A percentile compares a stretch with the other conserved stretches of the same genome.
Conservation (phyloP, 257 asterid species). For the Eustoma russellianum region DNA sequence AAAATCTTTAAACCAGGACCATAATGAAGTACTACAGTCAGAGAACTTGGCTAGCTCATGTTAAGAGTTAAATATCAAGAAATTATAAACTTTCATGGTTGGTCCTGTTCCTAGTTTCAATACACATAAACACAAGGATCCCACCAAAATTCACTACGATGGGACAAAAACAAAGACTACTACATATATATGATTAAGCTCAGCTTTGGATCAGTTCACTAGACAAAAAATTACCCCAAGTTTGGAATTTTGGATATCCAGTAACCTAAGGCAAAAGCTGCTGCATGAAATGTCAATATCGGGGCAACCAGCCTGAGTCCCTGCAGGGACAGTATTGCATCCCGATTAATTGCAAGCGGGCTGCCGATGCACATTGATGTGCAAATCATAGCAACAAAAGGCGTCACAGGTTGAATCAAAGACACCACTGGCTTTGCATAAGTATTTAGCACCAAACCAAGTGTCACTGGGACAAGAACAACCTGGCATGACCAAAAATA, state of each 20-base stretch:
- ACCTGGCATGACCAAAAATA: slow-evolving; percentile 36
- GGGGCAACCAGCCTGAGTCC: slow-evolving; percentile 80
- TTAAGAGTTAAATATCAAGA: too few relatives aligned
- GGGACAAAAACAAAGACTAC: too few relatives aligned
- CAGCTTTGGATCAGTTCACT: too few relatives aligned
- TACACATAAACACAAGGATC: too few relatives aligned
- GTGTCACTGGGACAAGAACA: slow-evolving; percentile 78
- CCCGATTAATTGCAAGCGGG: slow-evolving; percentile 86
- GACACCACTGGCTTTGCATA: slow-evolving; percentile 84
- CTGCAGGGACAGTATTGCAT: slow-evolving; percentile 73
- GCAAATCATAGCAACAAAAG: slow-evolving; percentile 87
- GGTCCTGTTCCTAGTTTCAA: too few relatives aligned
- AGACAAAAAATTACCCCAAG: slow-evolving; percentile 40
- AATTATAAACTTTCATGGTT: too few relatives aligned
- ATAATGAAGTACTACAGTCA: too few relatives aligned
- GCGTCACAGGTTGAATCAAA: slow-evolving; percentile 84
- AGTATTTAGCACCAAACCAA: slow-evolving; percentile 74
- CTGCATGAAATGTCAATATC: slow-evolving; percentile 66
- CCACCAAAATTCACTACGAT: too few relatives aligned
- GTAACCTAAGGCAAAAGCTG: slow-evolving; percentile 81
- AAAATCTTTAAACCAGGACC: too few relatives aligned
- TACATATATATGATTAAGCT: too few relatives aligned
- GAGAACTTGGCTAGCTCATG: too few relatives aligned
- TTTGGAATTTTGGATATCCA: slow-evolving; percentile 70
- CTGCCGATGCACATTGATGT: slow-evolving; percentile 95